Evolutionary conservation across 2,329 filamentous ascomycete genomes (phyloP), one percentile per base, ranked within the genome.

Genomic region (Gliomastix tumulicola): DNA sequence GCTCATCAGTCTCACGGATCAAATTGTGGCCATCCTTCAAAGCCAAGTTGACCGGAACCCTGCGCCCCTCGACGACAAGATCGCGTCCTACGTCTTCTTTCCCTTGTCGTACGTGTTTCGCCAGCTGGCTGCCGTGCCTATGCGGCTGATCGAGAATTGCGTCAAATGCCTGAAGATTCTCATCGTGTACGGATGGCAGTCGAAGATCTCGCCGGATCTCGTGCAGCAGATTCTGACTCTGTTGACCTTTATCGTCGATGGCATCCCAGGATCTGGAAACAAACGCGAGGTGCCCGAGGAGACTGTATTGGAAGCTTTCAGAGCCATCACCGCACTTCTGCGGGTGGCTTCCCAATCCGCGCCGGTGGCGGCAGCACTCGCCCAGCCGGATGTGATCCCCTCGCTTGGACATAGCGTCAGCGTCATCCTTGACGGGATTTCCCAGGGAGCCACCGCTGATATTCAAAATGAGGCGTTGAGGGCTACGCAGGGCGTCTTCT

Each of bases 1-100:
- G 37, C 56, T 82, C 32, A 54, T 63, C 19, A 53, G 60, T 7
- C 62, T 74, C 19, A 65, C 63, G 3, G 54, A 57, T 18, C 60
- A 68, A 39, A 55, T 80, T 4, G 57, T 67, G 21, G 44, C 45
- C 17, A 55, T 74, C n/a, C 57, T 80, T 5, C 52, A 66, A 31
- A 52, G 54, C 21, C 70, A 70, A 48, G 48, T 63, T 20, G 49
- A 55, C 30, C 50, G 49, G 18, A 67, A 76, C 44, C 56, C 65
- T 4, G 54, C 63, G 3, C 63, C 66, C 1, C 57, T 97, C 15
- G 87, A 96, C 55, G 73, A 81, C 36, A 90, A 88, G 55, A 66
- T 97, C 15, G 88, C 89, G 12, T 89, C 96, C 64, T 98, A 97
- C 67, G 75, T 85, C 51, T 97, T 97, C 66, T 95, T 96, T 44